phyloP scores from a whole-genome alignment of 2,329 filamentous ascomycete species.

The Fusarium sp. region DNA sequence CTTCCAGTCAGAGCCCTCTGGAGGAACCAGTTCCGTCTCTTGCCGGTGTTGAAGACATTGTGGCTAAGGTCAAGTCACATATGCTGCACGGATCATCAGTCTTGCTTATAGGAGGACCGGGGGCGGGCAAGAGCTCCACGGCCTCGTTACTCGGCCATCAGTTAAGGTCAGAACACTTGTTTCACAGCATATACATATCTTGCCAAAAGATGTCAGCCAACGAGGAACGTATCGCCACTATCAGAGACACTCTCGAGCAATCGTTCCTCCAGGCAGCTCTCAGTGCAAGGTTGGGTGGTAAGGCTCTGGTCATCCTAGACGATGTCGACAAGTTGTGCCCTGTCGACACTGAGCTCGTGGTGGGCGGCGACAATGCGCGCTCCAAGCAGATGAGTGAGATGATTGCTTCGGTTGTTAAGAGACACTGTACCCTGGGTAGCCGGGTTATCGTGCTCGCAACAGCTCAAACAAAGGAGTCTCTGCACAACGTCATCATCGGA shows the following conservation, averaged over 20 bases:
- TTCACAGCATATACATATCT: conserved; percentile 1
- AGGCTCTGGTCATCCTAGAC: not conserved
- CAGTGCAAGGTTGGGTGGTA: not conserved
- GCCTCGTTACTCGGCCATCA: not conserved
- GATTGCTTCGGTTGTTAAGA: not conserved
- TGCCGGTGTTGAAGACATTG: not conserved
- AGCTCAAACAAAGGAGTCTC: not conserved
- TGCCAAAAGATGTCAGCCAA: conserved; percentile 2
- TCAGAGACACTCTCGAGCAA: conserved; percentile 1
- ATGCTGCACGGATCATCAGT: conserved; percentile 1
- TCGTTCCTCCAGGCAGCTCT: not conserved
- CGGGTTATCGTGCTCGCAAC: not conserved
- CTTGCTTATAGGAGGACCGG: not conserved
- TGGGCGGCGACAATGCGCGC: not conserved
- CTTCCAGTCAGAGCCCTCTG: not conserved
- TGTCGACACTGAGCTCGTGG: not conserved
- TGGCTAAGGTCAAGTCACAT: not conserved
- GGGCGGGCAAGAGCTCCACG: not conserved
- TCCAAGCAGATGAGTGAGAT: not conserved
- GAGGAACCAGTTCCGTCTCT: not conserved
- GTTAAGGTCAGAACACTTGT: not conserved
- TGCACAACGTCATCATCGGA: not conserved
- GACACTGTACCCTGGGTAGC: not conserved
- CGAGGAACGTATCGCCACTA: not conserved
- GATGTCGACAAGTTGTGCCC: not conserved